Base-by-base conservation (phyloP, 164 flowering plant genomes). In the Tetracentron sinense region DNA sequence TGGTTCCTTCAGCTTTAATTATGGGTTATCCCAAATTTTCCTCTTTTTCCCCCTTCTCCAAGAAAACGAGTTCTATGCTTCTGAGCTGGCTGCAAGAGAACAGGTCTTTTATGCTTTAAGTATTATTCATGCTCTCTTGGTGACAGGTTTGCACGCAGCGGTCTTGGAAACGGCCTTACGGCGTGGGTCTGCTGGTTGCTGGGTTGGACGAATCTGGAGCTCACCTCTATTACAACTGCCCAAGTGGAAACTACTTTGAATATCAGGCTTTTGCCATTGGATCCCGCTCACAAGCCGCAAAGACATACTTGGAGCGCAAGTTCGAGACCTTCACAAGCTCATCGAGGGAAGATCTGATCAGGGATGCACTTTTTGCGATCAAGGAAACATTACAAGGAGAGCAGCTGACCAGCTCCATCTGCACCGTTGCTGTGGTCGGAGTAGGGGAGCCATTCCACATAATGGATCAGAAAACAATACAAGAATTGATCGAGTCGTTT, bases 161-260 rank as follows among this genome's bases (percentile, higher is more conserved):
- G 20, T 90, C 96, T 1, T 90, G 96, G 97, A 93, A 90, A 75
- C 84, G 97, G 50, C 98, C 98, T 7, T 93, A 83, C 75, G 97
- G 98, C 67, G 98, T 93, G 64, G 98, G 97, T 42, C 81, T 90
- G 46, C 82, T 93, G 65, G 97, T 90, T 28, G 97, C 75, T 56
- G 95, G 95, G 7, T 68, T 84, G 67, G 95, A 88, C 67, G 95
- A 88, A 67, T 79, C 86, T 10, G 95, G 95, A 61, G 89, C 91
- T 50, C 91, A 88, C 71, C 61, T 63, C n/a, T 72, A 70, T 8
- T 88, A 88, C 78, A 88, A 86, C 78, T 88, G 95, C 67, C 95
- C 95, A 20, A 85, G 91, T 69, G 95, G 95, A 15, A 88, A 84
- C 70, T 88, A 88, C 72, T 86, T 88, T 64, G 95, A 88, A 31